These are phyloP conservation scores for Penicillium canescens DNA, from an alignment of 495 filamentous ascomycete genomes.

Conservation along the genomic window DNA sequence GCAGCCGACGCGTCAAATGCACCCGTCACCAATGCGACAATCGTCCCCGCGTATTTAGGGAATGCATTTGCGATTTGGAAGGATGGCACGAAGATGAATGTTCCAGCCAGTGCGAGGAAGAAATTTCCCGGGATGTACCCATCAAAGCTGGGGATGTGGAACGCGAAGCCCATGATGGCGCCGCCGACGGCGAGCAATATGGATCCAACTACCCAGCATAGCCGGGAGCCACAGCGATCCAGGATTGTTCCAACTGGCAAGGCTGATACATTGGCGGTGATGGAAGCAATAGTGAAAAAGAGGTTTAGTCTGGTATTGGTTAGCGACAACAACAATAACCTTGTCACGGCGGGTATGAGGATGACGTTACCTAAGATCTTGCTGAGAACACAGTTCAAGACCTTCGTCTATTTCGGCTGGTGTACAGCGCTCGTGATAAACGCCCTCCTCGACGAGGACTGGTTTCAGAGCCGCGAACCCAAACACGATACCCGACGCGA, in stretches of 20 bases:
- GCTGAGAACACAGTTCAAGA: conserved; percentile 60
- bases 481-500: conserved; percentile 69
- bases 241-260: conserved; percentile 71
- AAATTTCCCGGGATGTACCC: conserved; percentile 65
- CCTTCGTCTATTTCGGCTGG: conserved; percentile 40
- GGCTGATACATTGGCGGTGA: conserved; percentile 78
- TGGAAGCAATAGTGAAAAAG: conserved; percentile 84
- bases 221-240: conserved; percentile 64
- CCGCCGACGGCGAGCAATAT: conserved; percentile 57
- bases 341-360: neutral
- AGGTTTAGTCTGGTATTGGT: conserved; percentile 54
- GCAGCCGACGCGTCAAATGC: conserved; percentile 73
- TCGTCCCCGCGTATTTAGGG: conserved; percentile 61
- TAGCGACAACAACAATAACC: neutral
- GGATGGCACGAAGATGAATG: conserved; percentile 69
- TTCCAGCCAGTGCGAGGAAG: conserved; percentile 65
- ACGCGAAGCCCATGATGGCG: conserved; percentile 58
- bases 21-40: conserved; percentile 68
- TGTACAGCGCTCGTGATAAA: conserved; percentile 61
- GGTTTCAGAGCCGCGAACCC: conserved; percentile 76
- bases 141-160: conserved; percentile 53
- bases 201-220: conserved; percentile 56
- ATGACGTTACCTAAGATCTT: conserved; percentile 58
- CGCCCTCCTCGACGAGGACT: conserved; percentile 62
- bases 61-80: conserved; percentile 75